Evolutionary conservation across 163 green algal species (phyloP).

Genomic region (Scenedesmus sp.): DNA sequence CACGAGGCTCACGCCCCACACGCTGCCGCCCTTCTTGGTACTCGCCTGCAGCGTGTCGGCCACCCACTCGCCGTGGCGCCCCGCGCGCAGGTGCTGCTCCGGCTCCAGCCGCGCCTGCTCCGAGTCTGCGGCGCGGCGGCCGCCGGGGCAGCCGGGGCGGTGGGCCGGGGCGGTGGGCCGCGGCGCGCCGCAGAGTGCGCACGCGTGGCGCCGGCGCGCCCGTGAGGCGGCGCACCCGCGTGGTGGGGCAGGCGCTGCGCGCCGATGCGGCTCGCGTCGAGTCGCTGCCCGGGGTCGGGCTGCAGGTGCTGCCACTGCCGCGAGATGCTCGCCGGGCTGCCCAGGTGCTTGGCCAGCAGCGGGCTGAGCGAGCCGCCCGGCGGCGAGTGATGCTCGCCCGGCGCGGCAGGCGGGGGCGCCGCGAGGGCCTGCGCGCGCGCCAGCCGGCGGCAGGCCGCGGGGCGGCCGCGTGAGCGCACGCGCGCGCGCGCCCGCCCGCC

Average conservation of each 20-base stretch:
- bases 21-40: slow-evolving; percentile 37
- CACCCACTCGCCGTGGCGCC: slow-evolving; percentile 76
- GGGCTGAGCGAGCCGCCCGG: neutral
- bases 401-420: no score
- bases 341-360: neutral
- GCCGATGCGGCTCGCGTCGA: slow-evolving; percentile 39
- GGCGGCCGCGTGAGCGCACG: no score
- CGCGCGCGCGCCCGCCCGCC: no score
- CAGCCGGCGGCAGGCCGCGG: no score
- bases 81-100: slow-evolving; percentile 65
- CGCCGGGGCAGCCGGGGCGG: no score
- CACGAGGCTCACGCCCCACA: slow-evolving; percentile 74
- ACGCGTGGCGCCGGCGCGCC: neutral
- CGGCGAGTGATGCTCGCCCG: neutral
- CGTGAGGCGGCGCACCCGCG: slow-evolving; percentile 11
- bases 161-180: no score
- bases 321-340: slow-evolving; percentile 10
- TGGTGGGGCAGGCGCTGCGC: slow-evolving; percentile 36
- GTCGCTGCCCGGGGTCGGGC: slow-evolving; percentile 46
- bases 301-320: slow-evolving; percentile 48
- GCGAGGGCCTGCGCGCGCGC: no score
- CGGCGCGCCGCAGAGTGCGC: neutral
- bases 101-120: slow-evolving; percentile 62
- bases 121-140: slow-evolving; percentile 9
- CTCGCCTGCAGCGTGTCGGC: slow-evolving; percentile 34